Evolutionary conservation across 2,329 filamentous ascomycete genomes (phyloP).

Genomic region (Sporothrix pseudoabietina): DNA sequence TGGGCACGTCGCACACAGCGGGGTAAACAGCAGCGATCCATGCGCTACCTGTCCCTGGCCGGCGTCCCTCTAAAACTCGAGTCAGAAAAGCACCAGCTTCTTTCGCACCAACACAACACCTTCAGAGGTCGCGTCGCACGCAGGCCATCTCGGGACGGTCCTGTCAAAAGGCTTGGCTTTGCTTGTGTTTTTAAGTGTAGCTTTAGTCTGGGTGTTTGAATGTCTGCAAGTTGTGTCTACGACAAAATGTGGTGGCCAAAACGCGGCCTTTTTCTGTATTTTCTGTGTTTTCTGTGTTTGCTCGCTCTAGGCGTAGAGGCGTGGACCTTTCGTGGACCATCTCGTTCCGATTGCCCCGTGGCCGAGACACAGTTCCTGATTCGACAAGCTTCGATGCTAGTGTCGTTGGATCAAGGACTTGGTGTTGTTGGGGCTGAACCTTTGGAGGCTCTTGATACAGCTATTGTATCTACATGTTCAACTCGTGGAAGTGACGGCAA

Average conservation of each 20-base stretch:
- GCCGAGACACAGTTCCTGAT: conserved; percentile 21
- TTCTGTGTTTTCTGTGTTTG: background rate
- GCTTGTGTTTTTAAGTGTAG: background rate
- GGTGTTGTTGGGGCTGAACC: background rate
- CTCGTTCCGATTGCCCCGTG: conserved; percentile 8
- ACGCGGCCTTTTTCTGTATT: background rate
- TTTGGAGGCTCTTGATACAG: no score
- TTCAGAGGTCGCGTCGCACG: background rate
- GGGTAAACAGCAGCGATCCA: conserved; percentile 6
- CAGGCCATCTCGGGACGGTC: conserved; percentile 17
- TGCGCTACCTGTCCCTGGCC: background rate
- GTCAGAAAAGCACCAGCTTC: background rate
- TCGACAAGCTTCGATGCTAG: conserved; percentile 21
- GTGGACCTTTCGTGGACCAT: background rate
- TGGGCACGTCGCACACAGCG: background rate
- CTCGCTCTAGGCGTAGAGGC: background rate
- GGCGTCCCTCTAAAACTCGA: background rate
- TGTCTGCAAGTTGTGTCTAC: background rate
- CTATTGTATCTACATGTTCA: no score
- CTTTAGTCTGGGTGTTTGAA: no score
- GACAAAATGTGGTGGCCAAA: background rate
- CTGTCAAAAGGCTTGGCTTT: conserved; percentile 26
- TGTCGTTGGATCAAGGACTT: background rate
- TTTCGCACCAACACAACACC: background rate
- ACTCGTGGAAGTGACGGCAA: no score